Base-by-base conservation (phyloP, 257 asterid species). In the Nicotiana obtusifolia region DNA sequence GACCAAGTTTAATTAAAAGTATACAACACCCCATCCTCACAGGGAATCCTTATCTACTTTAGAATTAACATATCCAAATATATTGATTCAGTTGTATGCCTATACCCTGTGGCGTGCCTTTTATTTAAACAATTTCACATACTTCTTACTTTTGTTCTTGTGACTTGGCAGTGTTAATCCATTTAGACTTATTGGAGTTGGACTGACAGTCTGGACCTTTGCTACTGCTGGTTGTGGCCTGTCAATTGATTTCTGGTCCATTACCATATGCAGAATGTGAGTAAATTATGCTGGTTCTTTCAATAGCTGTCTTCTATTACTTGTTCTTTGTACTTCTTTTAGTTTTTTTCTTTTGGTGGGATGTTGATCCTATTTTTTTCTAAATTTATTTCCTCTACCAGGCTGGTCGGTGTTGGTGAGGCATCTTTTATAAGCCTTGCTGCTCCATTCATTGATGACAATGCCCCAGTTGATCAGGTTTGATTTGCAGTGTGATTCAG, bases 321-420 rank as follows among this genome's bases (percentile, higher is more conserved):
- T 30, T 41, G 33, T 81, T 15, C 78, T 8, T 82, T 79, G 52
- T 17, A 44, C 47, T n/a, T 49, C 30, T 65, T 22, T 60, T 30
- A 57, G 62, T 75, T 71, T 30, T 28, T 78, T 79, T 19, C 44
- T 69, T 53, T 37, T 80, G 6, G 57, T 7, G n/a, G 17, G 77
- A 30, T 7, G 33, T 1, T 82, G 53, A 16, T 7, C 81, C 13
- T 84, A 80, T 84, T 54, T 81, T 37, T 81, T 65, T 54, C 11
- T 30, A 49, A 61, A 31, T 16, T 79, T 57, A 19, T 54, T 56
- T 75, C 35, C 65, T 62, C 64, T 76, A 73, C 56, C 87, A 95
- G 98, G 99, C 90, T 96, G 64, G 99, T 96, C 75, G 99, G 99
- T 84, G 98, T 96, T 81, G 98, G 99, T 17, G 99, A 96, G 94